phyloP scores from a whole-genome alignment of 768 basidiomycete genomes.

The Epithele typhae region DNA sequence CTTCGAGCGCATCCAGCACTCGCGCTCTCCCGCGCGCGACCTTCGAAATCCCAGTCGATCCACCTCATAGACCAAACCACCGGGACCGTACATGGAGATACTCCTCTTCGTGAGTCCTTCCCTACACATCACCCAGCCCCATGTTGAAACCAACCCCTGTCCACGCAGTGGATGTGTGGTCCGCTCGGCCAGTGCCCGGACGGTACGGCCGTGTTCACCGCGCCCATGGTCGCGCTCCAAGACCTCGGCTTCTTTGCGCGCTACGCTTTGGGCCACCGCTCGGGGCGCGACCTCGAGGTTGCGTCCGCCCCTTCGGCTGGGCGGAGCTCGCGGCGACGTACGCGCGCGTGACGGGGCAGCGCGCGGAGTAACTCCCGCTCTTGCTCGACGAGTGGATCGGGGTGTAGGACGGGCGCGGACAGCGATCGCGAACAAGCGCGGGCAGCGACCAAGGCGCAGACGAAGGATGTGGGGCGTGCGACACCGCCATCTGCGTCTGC shows the following conservation, averaged over 20 bases:
- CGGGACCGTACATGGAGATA: slow-evolving; percentile 19
- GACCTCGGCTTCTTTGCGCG: slow-evolving; percentile 29
- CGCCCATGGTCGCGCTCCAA: slow-evolving; percentile 26
- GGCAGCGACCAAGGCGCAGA: no score
- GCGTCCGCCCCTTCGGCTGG: slow-evolving; percentile 23
- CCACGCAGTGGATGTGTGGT: slow-evolving; percentile 10
- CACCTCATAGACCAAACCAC: no score
- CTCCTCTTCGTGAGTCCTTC: slow-evolving; percentile 6
- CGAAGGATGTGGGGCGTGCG: no score
- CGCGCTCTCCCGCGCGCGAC: no score
- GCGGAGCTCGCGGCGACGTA: slow-evolving; percentile 21
- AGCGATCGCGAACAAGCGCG: slow-evolving; percentile 1
- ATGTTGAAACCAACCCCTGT: not conserved
- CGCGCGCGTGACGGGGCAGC: slow-evolving; percentile 7
- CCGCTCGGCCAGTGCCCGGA: slow-evolving; percentile 22
- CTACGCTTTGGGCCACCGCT: slow-evolving; percentile 29
- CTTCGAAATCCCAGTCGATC: no score
- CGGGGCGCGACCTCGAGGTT: slow-evolving; percentile 23
- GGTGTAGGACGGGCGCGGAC: not conserved
- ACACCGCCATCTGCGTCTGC: no score
- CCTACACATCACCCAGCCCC: not conserved
- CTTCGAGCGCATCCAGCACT: no score
- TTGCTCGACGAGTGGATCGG: slow-evolving; percentile 8
- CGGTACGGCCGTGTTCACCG: slow-evolving; percentile 26
- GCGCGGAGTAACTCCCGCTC: slow-evolving; percentile 2